Base-by-base conservation (phyloP, 2,329 filamentous ascomycete species). In the Penicillium sp. region DNA sequence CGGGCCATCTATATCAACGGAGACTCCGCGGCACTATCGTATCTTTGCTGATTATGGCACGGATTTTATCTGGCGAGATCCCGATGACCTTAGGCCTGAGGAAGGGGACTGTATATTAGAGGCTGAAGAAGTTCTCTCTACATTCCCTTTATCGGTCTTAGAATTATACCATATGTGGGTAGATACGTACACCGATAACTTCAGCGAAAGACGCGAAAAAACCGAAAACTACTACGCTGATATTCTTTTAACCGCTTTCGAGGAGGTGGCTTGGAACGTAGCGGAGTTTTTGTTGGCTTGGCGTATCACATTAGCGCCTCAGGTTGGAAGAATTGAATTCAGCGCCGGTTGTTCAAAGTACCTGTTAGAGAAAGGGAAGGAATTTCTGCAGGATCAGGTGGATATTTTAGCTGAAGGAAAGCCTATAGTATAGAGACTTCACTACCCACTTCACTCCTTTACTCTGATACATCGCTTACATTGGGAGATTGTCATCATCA, bases 251-350 rank as follows among this genome's bases (percentile, higher is more conserved):
- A 60, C 55, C 17, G 44, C 33, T 4, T 39, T 44, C 17, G 62
- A 64, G 25, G 57, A 65, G 13, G 63, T 66, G 15, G 55, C 60
- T 9, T 65, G 63, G 62, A 61, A 61, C 36, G 55, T 68, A 31
- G 54, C 65, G 29, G 63, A 65, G n/a, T 65, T 54, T 53, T 35
- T 67, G 21, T 47, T 67, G 42, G 65, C 63, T 7, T 68, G 65
- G 65, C 59, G 61, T 17, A 61, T 67, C 49, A 43, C 53, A 15
- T 53, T 67, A 48, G 59, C 58, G n/a, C 50, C 60, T 23, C n/a
- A 55, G 5, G 31, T 55, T 53, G 55, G 49, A 12, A 48, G 49
- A 3, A 49, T 61, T 13, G 52, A 59, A 15, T 61, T 42, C 15
- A 38, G 17, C 1, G 29, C 51, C 13, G 49, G 60, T 33, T 10